phyloP scores from a whole-genome alignment of 208 protist genomes.

The Acanthamoeba divionensis region DNA sequence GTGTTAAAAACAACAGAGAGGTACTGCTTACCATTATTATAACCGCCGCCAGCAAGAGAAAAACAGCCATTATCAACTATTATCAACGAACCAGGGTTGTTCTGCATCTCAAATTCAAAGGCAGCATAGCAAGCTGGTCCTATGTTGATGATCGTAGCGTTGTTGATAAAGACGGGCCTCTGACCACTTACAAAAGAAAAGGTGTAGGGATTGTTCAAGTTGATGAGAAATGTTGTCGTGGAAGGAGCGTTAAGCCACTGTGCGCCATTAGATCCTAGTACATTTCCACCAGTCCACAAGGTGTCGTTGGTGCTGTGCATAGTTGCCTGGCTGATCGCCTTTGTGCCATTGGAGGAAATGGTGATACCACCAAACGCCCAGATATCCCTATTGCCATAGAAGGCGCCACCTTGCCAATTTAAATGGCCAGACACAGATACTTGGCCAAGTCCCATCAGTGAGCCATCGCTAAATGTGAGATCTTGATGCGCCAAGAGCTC shows the following conservation, averaged over 20 bases:
- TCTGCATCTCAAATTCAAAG: background rate
- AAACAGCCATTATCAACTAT: background rate
- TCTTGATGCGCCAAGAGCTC: conserved; percentile 13
- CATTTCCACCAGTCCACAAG: background rate
- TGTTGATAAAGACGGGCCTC: conserved; percentile 6
- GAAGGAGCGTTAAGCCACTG: background rate
- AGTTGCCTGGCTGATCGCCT: background rate
- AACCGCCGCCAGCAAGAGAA: background rate
- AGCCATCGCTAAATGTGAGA: background rate
- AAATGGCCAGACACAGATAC: background rate
- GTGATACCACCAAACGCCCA: background rate
- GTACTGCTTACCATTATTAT: too few species aligned
- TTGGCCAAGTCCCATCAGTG: background rate
- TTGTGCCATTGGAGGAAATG: background rate
- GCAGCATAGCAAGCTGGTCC: background rate
- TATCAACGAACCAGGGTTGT: background rate
- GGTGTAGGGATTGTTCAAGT: background rate
- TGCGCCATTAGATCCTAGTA: background rate
- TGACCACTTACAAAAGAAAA: background rate
- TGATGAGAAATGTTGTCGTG: background rate
- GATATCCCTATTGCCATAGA: too few species aligned
- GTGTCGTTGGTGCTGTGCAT: background rate
- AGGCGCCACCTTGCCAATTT: background rate
- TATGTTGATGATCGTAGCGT: background rate
- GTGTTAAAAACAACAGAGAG: too few species aligned